Base-by-base conservation (phyloP, 148 eudicot genomes). In the Cornus controversa region DNA sequence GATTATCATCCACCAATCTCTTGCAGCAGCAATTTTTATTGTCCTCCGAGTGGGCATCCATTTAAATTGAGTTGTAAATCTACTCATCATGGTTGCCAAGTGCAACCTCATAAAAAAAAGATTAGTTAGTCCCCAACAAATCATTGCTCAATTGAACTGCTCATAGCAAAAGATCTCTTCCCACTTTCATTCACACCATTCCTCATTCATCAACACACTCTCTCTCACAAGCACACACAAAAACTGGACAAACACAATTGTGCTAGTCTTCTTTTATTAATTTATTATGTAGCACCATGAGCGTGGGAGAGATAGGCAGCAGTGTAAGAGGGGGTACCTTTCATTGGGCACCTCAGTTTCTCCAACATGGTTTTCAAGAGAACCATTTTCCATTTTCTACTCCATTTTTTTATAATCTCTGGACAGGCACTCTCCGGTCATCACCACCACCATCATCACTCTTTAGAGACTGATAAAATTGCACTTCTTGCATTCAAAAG, bases 401-500 rank as follows among this genome's bases (percentile, higher is more conserved):
- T 79, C 66, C 82, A 31, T 31, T 31, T 31, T 14, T 20, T 67
- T 31, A 40, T 66, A n/a, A 8, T 67, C 60, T 60, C 68, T 53
- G 58, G 14, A 42, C 73, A 69, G 28, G 34, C 63, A 53, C 31
- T 76, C 53, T 76, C 73, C 29, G 79, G 10, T 16, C 6, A 66
- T 75, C 78, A 24, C 22, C n/a, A 47, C 58, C 34, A 78, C 64
- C 65, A 8, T 71, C 37, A 53, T 65, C 77, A 79, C 82, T 79
- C 85, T 34, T 18, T 79, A 22, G 73, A 82, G 0, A 77, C 83
- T 4, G 87, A 85, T 53, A 85, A 63, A 82, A 74, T 78, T 14
- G 76, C 87, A 18, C 83, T 85, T 29, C 79, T 85, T 58, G 83
- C 50, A 58, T 85, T 85, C 79, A 85, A 80, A 63, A 77, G 29